These are phyloP conservation scores for Paramecium bursaria DNA, from an alignment of 73 alveolate species.

Conservation along the genomic window DNA sequence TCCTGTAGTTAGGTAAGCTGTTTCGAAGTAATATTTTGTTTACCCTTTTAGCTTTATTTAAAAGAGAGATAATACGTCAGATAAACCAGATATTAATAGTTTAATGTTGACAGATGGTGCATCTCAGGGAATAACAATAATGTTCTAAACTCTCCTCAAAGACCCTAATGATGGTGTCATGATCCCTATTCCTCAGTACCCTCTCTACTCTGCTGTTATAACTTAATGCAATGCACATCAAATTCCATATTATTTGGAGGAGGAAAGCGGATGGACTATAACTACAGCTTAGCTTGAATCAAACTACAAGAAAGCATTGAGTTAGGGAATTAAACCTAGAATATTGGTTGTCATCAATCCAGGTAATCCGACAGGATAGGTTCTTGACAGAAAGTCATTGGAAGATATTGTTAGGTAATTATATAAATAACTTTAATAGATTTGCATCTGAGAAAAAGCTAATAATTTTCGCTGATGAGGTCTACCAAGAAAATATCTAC, in stretches of 20 bases:
- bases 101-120: conserved; percentile 69
- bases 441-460: conserved; percentile 79
- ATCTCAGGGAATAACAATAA: conserved; percentile 49
- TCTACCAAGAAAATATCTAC: conserved; percentile 95
- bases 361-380: conserved; percentile 98
- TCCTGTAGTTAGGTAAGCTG: conserved; percentile 50
- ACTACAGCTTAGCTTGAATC: conserved; percentile 75
- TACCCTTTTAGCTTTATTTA: conserved; percentile 16
- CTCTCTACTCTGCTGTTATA: conserved; percentile 94
- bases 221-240: conserved; percentile 85
- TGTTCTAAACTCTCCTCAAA: conserved; percentile 47
- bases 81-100: conserved; percentile 44
- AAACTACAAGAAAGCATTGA: conserved; percentile 69
- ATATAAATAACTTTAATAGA: not conserved
- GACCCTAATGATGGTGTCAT: conserved; percentile 80
- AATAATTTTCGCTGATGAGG: conserved; percentile 97
- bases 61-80: conserved; percentile 43
- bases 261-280: conserved; percentile 88
- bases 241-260: conserved; percentile 93
- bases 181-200: conserved; percentile 97
- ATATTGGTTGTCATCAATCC: conserved; percentile 95
- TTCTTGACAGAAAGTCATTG: conserved; percentile 80
- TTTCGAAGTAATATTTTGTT: conserved; percentile 1
- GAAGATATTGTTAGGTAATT: conserved; percentile 75
- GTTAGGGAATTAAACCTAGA: conserved; percentile 82